Evolutionary conservation across 805 yeast genomes (phyloP), one percentile per base, ranked within the genome.

Genomic region (Henningerozyma blattae): DNA sequence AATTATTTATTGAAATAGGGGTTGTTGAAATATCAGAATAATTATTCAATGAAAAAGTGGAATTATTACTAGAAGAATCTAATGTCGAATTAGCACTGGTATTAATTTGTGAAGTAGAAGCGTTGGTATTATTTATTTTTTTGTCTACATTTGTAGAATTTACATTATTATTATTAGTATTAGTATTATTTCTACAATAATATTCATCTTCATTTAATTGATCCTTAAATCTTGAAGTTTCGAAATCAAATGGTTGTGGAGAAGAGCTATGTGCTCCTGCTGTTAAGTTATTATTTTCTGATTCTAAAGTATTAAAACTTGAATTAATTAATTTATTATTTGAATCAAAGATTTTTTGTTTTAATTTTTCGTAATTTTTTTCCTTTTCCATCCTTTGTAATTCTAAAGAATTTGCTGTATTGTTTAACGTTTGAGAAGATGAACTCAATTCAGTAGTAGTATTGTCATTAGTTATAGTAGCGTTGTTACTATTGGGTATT

Each of bases 281-380:
- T 10, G 34, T 20, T 18, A 26, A 32, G 10, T 32, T 28, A 20
- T 19, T 16, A 30, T 14, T 16, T 15, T 25, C 9, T n/a, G 4
- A 15, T n/a, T 12, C 17, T 17, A 12, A 10, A n/a, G 9, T 18
- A 14, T 17, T 18, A 20, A 8, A 9, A 12, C 24, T 20, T 9
- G 12, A 9, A 20, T 20, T 12, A 9, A 9, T 12, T 12, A 12
- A 12, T 8, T 9, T 24, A 10, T 24, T 9, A 24, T 24, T n/a
- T n/a, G 10, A 6, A 31, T 51, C 54, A 42, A 60, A 59, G 34
- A 62, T 59, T 36, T 64, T 45, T 36, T 65, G 58, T 37, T 68
- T 56, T 2, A 58, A 56, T 32, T 51, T 50, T 39, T 57, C 60
- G 42, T 70, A 70, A 24, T 56, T 44, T 27, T 59, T 63, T 42